Evolutionary conservation across 805 yeast genomes (phyloP).

Genomic region (Barnettozyma botsteinii): DNA sequence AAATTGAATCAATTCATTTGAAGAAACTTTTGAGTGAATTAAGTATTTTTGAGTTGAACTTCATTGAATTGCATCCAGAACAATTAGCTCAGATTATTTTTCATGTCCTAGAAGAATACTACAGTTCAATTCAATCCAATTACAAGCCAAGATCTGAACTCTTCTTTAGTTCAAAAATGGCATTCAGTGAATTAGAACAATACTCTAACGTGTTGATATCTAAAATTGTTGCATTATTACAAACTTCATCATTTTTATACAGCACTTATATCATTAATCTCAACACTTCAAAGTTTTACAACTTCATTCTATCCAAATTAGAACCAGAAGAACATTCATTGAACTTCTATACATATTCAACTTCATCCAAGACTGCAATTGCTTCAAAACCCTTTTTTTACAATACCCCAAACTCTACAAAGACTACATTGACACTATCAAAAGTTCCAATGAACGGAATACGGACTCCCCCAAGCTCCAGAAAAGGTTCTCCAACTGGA

Average conservation of each 20-base stretch:
- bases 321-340: conserved; percentile 9
- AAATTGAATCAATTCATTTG: conserved; percentile 37
- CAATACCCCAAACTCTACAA: conserved; percentile 10
- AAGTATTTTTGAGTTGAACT: conserved; percentile 41
- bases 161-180: neutral
- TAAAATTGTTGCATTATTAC: conserved; percentile 1
- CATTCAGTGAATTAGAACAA: conserved; percentile 6
- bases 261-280: neutral
- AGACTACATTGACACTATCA: conserved; percentile 1
- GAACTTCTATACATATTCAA: conserved; percentile 10
- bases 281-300: neutral
- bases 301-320: conserved; percentile 7
- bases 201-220: conserved; percentile 13
- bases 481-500: conserved; percentile 27
- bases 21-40: conserved; percentile 47
- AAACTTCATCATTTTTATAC: conserved; percentile 6
- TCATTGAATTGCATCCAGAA: conserved; percentile 34
- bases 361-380: conserved; percentile 5
- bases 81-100: conserved; percentile 22
- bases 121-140: neutral
- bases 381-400: conserved; percentile 1
- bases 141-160: conserved; percentile 8
- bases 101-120: conserved; percentile 11
- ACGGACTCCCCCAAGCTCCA: conserved; percentile 25
- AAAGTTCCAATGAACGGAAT: conserved; percentile 1